Evolutionary conservation across 2,329 filamentous ascomycete genomes (phyloP), one percentile per base, ranked within the genome.

Genomic region (Trichoderma simmonsii): DNA sequence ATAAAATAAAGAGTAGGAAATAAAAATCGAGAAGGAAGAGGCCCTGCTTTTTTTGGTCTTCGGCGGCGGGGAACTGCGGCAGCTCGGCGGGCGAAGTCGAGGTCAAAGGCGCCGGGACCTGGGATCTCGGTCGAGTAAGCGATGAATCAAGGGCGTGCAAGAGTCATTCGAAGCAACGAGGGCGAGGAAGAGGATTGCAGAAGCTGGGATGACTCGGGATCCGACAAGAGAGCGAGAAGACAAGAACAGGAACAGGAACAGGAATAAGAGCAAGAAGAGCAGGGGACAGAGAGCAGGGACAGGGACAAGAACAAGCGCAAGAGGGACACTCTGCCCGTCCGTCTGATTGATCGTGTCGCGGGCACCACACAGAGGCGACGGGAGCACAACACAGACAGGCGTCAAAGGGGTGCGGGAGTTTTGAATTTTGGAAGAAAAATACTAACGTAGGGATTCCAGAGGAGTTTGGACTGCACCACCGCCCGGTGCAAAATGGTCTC

Each of bases 81-180:
- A 54, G 59, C 60, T 72, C 65, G 64, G 65, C 59, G 65, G 57
- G 71, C 14, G 43, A 64, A 26, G 36, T 48, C 65, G 71, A 69
- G 65, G 36, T 62, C 43, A 67, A 67, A 72, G 65, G 71, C 65
- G 65, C 71, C 54, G 64, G 71, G 71, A 64, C 59, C 65, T 72
- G 71, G 66, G 36, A 15, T n/a, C 34, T 72, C 71, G 71, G 59
- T 72, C 71, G 71, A 59, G 65, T 72, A 72, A 72, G 64, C 65
- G 65, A 72, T 34, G 18, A 57, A 69, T 72, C 71, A 72, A 69
- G 66, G 71, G 59, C 71, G 60, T 61, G 51, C 64, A 48, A 69
- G 43, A 36, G 61, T 72, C 65, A 72, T 72, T 72, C 36, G 71
- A 64, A 32, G 34, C 32, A 36, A 36, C 9, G 64, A 62, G 15